Percentiles rank a stretch among this genome's conserved stretches.
Conservation (phyloP, 1,284 basidiomycete species). For the Pisolithus thermaeus region DNA sequence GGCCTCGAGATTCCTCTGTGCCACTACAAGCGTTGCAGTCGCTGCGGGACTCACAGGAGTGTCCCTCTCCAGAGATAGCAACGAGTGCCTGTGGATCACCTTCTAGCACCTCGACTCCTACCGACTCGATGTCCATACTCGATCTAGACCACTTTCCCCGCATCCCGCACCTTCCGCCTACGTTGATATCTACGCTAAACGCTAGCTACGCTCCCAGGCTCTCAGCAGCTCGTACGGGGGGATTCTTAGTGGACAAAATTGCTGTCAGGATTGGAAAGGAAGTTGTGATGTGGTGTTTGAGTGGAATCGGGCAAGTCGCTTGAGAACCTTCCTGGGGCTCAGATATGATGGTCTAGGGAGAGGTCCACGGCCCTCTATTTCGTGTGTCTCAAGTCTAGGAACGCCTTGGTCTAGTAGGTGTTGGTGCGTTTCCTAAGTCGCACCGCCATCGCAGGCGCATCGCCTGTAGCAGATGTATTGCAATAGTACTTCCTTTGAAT, state of each 20-base stretch:
- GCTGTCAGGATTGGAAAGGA: constrained; percentile 64
- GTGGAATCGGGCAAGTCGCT: constrained; percentile 20
- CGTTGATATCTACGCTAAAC: constrained; percentile 45
- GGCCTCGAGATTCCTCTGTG: too few species aligned
- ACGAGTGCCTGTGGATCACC: background rate
- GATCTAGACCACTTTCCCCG: constrained; percentile 28
- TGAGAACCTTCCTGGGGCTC: background rate
- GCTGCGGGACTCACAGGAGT: too few species aligned
- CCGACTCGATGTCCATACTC: background rate
- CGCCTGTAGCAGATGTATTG: background rate
- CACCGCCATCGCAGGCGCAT: too few species aligned
- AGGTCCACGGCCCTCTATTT: too few species aligned
- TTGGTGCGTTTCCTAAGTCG: too few species aligned
- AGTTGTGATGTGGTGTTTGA: constrained; percentile 41
- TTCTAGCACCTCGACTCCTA: background rate
- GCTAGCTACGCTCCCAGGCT: constrained; percentile 37
- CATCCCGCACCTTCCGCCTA: constrained; percentile 47
- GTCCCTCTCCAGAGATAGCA: too few species aligned
- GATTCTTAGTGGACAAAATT: constrained; percentile 49
- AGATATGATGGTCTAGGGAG: too few species aligned
- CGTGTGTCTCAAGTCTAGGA: too few species aligned
- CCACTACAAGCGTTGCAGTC: too few species aligned
- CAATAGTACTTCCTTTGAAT: background rate
- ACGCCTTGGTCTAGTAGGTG: too few species aligned
- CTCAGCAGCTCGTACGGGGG: constrained; percentile 38